These are phyloP conservation scores for Cadophora sp. DNA, from an alignment of 2,329 filamentous ascomycete species.

Conservation along the genomic window DNA sequence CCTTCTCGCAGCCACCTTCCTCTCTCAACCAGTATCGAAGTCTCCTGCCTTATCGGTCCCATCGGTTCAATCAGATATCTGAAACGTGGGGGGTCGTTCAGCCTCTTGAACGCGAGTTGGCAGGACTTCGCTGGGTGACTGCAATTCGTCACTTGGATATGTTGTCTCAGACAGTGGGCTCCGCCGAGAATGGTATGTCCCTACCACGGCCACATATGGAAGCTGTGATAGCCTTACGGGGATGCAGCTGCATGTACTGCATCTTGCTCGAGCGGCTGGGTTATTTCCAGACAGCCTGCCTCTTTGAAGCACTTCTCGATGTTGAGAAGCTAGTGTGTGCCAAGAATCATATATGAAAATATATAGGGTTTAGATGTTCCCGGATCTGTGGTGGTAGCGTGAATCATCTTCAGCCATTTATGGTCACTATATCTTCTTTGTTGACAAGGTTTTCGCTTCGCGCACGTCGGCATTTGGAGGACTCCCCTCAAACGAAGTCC, in stretches of 20 bases:
- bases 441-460: background rate
- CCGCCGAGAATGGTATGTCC: background rate
- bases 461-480: background rate
- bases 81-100: conserved; percentile 3
- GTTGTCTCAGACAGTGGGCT: background rate
- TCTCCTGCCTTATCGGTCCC: background rate
- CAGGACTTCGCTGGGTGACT: background rate
- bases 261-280: background rate
- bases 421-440: background rate
- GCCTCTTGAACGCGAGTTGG: background rate
- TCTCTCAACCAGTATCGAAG: background rate
- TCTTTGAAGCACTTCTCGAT: background rate
- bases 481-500: background rate
- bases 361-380: background rate
- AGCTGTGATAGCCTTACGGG: background rate
- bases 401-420: background rate
- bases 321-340: too few species aligned
- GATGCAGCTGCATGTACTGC: background rate
- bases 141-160: background rate
- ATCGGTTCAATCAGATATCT: background rate
- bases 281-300: background rate
- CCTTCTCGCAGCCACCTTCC: conserved; percentile 4
- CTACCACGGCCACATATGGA: background rate
- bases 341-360: too few species aligned
- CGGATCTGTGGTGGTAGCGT: background rate